These are phyloP conservation scores for Penicillium samsonianum DNA, from an alignment of 495 filamentous ascomycete genomes.

Conservation along the genomic window DNA sequence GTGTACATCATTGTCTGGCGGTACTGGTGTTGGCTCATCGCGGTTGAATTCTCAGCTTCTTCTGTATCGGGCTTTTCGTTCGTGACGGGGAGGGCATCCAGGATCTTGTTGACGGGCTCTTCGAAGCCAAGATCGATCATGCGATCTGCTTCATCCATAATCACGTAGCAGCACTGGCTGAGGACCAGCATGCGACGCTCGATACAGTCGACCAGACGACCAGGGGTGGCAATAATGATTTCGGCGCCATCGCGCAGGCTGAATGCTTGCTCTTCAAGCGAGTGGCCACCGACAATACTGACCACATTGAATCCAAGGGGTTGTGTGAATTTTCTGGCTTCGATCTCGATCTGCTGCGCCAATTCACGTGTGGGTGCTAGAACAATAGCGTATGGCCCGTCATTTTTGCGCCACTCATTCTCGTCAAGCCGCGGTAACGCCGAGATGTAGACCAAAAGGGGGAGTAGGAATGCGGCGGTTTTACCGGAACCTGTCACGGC, in stretches of 20 bases:
- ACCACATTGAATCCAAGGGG: conserved; percentile 95
- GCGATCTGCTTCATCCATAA: conserved; percentile 97
- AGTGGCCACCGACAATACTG: conserved; percentile 95
- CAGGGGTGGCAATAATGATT: conserved; percentile 97
- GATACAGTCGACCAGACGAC: conserved; percentile 95
- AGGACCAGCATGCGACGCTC: conserved; percentile 91
- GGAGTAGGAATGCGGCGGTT: conserved; percentile 92
- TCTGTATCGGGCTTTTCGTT: conserved; percentile 98
- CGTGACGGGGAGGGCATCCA: conserved; percentile 90
- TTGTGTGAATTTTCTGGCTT: conserved; percentile 89
- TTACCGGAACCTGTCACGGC: conserved; percentile 99
- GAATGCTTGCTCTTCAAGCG: conserved; percentile 91
- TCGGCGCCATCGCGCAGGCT: conserved; percentile 93
- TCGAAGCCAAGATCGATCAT: conserved; percentile 99
- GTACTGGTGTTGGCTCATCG: conserved; percentile 87
- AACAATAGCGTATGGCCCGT: conserved; percentile 95
- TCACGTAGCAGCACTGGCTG: conserved; percentile 95
- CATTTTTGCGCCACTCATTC: conserved; percentile 76
- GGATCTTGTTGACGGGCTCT: conserved; percentile 96
- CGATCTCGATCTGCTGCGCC: conserved; percentile 95
- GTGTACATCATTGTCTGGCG: conserved; percentile 99
- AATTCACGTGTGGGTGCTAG: conserved; percentile 97
- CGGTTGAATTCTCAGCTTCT: conserved; percentile 81
- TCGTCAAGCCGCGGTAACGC: conserved; percentile 85
- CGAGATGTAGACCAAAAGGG: conserved; percentile 94